Conservation (phyloP, 345 rosid genomes). For the Luvunga scandens region DNA sequence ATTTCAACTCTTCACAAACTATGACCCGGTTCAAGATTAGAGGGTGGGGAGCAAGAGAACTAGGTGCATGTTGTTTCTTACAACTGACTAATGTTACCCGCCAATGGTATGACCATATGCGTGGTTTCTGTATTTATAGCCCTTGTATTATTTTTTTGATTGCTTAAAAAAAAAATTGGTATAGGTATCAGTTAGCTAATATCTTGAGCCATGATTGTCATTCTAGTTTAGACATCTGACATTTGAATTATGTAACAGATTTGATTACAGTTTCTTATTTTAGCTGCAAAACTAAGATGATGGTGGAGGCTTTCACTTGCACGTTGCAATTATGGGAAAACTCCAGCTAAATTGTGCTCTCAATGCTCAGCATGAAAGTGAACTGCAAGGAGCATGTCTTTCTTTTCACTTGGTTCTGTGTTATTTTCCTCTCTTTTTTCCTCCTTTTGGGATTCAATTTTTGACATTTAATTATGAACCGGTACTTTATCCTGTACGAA, state of each 20-base stretch:
- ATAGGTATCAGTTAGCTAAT: not conserved
- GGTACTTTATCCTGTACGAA: no score
- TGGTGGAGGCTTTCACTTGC: not conserved
- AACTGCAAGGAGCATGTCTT: not conserved
- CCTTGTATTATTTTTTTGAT: no score
- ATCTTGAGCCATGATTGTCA: not conserved
- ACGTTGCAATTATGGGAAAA: not conserved
- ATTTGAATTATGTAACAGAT: not conserved
- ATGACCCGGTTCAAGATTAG: slow-evolving; percentile 78
- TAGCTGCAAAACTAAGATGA: not conserved
- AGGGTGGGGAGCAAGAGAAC: slow-evolving; percentile 66
- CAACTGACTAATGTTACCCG: not conserved
- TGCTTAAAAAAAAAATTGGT: no score
- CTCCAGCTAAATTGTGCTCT: not conserved
- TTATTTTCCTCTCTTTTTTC: not conserved
- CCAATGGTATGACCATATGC: not conserved
- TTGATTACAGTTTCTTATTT: not conserved
- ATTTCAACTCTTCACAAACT: slow-evolving; percentile 75
- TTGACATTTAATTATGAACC: not conserved
- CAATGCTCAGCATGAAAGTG: not conserved
- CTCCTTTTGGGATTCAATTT: not conserved
- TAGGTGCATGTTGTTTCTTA: slow-evolving; percentile 13
- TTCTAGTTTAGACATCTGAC: not conserved
- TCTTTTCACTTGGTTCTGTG: not conserved
- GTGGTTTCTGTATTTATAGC: not conserved